These are phyloP conservation scores for Luffa acutangula DNA, from an alignment of 306 rosid species.

Conservation along the genomic window DNA sequence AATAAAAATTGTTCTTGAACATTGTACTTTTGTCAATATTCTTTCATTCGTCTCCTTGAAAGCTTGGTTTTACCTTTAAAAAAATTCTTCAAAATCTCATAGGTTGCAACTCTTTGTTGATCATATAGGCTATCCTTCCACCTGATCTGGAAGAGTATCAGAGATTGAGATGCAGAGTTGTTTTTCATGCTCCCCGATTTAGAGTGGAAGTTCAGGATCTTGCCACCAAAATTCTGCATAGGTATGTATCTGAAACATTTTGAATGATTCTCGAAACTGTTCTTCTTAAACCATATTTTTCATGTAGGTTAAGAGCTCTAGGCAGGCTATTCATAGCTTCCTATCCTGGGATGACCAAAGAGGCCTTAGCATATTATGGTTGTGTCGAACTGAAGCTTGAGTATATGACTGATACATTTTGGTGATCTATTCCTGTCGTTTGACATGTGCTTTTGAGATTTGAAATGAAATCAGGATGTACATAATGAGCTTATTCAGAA, in stretches of 20 bases:
- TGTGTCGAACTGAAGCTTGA: conserved; percentile 60
- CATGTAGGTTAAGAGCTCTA: conserved; percentile 60
- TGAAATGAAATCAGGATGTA: conserved; percentile 48
- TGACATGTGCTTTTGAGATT: conserved; percentile 12
- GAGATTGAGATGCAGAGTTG: conserved; percentile 89
- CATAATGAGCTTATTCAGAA: conserved; percentile 86
- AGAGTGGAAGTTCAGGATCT: conserved; percentile 82
- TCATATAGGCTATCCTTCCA: conserved; percentile 59
- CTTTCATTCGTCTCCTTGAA: neutral
- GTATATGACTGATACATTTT: conserved; percentile 6
- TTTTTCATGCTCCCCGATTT: conserved; percentile 83
- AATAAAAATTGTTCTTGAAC: neutral
- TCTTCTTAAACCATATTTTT: neutral
- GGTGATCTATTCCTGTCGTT: conserved; percentile 9
- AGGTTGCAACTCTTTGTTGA: neutral
- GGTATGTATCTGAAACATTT: conserved; percentile 30
- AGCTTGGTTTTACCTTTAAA: neutral
- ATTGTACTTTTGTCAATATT: neutral
- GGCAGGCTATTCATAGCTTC: conserved; percentile 81
- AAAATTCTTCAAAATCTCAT: conserved; percentile 1
- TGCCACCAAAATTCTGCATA: conserved; percentile 65
- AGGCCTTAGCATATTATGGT: conserved; percentile 82
- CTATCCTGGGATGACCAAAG: conserved; percentile 96
- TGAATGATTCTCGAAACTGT: neutral
- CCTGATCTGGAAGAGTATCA: conserved; percentile 72